Conservation (phyloP, 371 early-diverging fungal species). For the Mortierella sp. region DNA sequence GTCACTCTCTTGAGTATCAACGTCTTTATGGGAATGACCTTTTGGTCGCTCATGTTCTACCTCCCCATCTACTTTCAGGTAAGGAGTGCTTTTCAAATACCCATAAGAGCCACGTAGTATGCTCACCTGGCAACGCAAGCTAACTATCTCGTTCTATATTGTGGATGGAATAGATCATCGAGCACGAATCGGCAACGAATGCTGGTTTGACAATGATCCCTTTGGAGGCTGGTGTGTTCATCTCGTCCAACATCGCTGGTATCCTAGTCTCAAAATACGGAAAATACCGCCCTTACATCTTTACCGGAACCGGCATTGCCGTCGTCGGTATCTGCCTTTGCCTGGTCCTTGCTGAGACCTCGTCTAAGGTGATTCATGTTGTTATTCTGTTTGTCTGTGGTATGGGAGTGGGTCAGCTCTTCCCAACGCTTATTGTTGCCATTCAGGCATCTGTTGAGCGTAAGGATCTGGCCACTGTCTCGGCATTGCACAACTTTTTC, state of each 20-base stretch:
- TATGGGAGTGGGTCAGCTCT: conserved; percentile 60
- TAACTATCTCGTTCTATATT: conserved; percentile 46
- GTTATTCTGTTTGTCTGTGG: conserved; percentile 66
- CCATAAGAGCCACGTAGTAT: conserved; percentile 44
- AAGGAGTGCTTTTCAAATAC: conserved; percentile 11
- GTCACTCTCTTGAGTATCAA: conserved; percentile 60
- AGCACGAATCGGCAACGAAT: conserved; percentile 61
- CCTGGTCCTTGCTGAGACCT: conserved; percentile 52
- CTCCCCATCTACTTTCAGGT: conserved; percentile 82
- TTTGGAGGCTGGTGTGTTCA: conserved; percentile 62
- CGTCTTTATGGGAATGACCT: conserved; percentile 78
- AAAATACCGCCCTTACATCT: conserved; percentile 58
- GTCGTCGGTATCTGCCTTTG: conserved; percentile 64
- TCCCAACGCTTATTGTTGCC: conserved; percentile 63
- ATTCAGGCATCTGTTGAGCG: conserved; percentile 66
- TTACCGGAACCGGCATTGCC: conserved; percentile 59
- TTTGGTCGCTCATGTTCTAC: conserved; percentile 79
- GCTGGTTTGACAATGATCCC: conserved; percentile 79
- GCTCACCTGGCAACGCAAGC: conserved; percentile 4
- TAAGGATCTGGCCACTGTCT: conserved; percentile 48
- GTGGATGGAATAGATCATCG: conserved; percentile 62
- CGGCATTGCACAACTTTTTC: conserved; percentile 61
- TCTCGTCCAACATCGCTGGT: conserved; percentile 56
- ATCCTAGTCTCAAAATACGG: conserved; percentile 60
- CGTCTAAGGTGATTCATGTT: conserved; percentile 59